phyloP scores from a whole-genome alignment of 1,284 basidiomycete species.

The Macrocystidia cucumis region DNA sequence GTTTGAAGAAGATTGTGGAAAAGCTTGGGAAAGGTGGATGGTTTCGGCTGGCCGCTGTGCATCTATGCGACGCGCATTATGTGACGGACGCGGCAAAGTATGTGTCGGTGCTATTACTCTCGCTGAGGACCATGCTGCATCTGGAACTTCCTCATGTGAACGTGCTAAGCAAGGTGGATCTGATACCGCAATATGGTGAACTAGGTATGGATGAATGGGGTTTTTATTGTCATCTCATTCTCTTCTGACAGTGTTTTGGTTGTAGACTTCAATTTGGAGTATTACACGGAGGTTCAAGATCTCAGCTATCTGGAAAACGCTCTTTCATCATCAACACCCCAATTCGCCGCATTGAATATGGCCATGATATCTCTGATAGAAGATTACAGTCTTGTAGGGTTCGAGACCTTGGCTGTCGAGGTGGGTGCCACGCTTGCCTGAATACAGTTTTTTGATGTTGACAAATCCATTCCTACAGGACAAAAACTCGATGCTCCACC shows the following conservation, averaged over 20 bases:
- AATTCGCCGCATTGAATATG: slow-evolving; percentile 78
- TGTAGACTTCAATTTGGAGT: slow-evolving; percentile 93
- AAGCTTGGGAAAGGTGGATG: slow-evolving; percentile 75
- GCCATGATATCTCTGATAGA: slow-evolving; percentile 89
- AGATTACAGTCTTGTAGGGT: slow-evolving; percentile 91
- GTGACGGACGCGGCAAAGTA: slow-evolving; percentile 96
- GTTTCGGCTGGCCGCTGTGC: slow-evolving; percentile 82
- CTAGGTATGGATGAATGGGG: slow-evolving; percentile 57
- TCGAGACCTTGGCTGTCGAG: slow-evolving; percentile 96
- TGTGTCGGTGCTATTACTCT: slow-evolving; percentile 86
- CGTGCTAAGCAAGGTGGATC: slow-evolving; percentile 93
- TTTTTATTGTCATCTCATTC: slow-evolving; percentile 7
- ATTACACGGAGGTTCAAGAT: slow-evolving; percentile 98
- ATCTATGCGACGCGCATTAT: slow-evolving; percentile 95
- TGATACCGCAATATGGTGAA: slow-evolving; percentile 82
- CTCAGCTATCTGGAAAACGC: slow-evolving; percentile 81
- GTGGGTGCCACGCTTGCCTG: slow-evolving; percentile 28
- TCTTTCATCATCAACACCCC: slow-evolving; percentile 57
- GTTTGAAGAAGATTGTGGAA: slow-evolving; percentile 73
- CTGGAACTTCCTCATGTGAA: slow-evolving; percentile 97
- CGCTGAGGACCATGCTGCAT: slow-evolving; percentile 95
- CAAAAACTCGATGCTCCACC: slow-evolving; percentile 87
- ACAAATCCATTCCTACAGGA: slow-evolving; percentile 42
- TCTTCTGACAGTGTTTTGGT: slow-evolving; percentile 7
- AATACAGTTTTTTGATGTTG: not conserved